These are phyloP conservation scores for Bassia scoparia DNA, from an alignment of 148 eudicot species.

Conservation along the genomic window DNA sequence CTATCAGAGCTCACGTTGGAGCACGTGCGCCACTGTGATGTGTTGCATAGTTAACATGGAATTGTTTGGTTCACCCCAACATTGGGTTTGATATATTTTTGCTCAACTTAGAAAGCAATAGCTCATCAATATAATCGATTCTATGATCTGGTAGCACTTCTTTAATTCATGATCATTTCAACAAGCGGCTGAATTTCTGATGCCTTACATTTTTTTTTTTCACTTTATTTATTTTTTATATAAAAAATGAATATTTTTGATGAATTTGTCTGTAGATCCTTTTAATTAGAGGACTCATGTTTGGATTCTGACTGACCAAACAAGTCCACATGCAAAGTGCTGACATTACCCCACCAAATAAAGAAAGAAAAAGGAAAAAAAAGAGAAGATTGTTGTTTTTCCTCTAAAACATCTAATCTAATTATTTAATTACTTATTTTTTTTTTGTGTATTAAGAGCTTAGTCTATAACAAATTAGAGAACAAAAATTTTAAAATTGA, in stretches of 20 bases:
- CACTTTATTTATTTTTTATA: not conserved
- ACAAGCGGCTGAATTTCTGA: too few species aligned
- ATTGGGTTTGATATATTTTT: not conserved
- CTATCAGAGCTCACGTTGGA: slow-evolving; percentile 22
- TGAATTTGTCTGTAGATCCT: too few species aligned
- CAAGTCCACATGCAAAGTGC: not conserved
- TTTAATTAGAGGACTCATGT: not conserved
- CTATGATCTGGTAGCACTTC: too few species aligned
- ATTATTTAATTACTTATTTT: too few species aligned
- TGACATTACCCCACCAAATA: not conserved
- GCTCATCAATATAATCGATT: not conserved
- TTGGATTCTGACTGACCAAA: not conserved
- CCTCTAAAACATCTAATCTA: too few species aligned
- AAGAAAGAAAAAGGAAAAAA: not conserved
- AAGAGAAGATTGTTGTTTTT: too few species aligned
- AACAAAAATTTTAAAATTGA: too few species aligned
- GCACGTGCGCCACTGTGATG: slow-evolving; percentile 38
- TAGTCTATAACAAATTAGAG: too few species aligned
- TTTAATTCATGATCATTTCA: too few species aligned
- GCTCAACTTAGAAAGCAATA: slow-evolving; percentile 13
- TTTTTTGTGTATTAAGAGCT: too few species aligned
- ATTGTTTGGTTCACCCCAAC: slow-evolving; percentile 22
- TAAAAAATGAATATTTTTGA: too few species aligned
- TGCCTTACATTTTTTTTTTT: not conserved
- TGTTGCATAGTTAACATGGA: slow-evolving; percentile 26